phyloP scores from a whole-genome alignment of 345 rosid species.

The Gossypium anomalum region DNA sequence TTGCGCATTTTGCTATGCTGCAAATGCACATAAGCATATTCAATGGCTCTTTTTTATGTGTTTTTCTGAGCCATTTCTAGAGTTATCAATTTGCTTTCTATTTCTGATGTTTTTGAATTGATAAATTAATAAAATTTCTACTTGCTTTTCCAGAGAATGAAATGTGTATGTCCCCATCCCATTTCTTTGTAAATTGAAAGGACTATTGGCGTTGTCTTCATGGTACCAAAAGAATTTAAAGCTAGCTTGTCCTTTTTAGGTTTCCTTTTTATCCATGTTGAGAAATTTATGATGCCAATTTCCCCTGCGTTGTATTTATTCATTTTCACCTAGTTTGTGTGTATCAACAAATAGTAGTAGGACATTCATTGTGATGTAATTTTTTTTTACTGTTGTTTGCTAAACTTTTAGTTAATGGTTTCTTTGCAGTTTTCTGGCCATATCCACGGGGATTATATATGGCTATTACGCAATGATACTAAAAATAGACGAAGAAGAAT shows the following conservation, averaged over 20 bases:
- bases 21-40: background rate
- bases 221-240: background rate
- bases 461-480: constrained; percentile 76
- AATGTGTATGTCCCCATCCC: background rate
- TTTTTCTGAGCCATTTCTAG: background rate
- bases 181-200: background rate
- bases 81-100: no score
- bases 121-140: background rate
- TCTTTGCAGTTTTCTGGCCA: constrained; percentile 54
- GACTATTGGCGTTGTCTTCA: background rate
- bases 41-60: background rate
- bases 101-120: background rate
- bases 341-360: background rate
- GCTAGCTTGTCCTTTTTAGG: background rate
- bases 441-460: constrained; percentile 73
- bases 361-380: background rate
- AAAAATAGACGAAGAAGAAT: constrained; percentile 87
- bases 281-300: background rate
- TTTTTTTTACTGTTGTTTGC: background rate
- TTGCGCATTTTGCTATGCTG: no score
- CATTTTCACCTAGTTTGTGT: background rate
- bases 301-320: background rate
- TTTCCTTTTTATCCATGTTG: background rate
- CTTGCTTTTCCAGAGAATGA: background rate
- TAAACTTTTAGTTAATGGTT: constrained; percentile 12